Evolutionary conservation across 139 green algal genomes (phyloP), one percentile per base, ranked within the genome.

Genomic region (Chlamydomonas sp.): DNA sequence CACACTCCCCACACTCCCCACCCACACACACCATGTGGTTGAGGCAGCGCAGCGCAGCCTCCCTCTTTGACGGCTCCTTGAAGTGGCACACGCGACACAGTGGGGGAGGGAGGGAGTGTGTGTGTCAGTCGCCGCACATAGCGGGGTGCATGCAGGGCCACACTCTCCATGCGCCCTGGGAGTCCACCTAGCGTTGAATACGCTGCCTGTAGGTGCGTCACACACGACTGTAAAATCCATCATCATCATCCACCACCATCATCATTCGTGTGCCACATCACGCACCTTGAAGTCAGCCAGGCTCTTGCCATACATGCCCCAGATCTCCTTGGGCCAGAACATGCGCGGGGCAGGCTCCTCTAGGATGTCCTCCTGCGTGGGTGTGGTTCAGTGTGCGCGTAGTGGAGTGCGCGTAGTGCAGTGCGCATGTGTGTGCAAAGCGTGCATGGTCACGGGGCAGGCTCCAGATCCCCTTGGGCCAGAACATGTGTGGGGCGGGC

Each of bases 341-440:
- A 89, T 88, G 59, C 94, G 84, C 2, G 95, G 95, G 0, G 85
- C 86, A 16, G 95, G 95, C 81, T 96, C 86, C 79, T 99, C 95
- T 58, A 79, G 79, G 60, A 99, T 98, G 85, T 99, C 95, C 74
- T 96, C 91, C 83, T 89, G 82, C 62, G 10, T n/a, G 8, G 39
- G 39, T 13, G 13, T 50, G n/a, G 50, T 35, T 16, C 6, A 62
- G 10, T 29, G n/a, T n/a, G n/a, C n/a, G n/a, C 50, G n/a, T 16
- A 35, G 50, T 29, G 50, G 30, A 62, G 50, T 8, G n/a, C n/a
- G n/a, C n/a, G n/a, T n/a, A n/a, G n/a, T n/a, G n/a, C n/a, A 64
- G 47, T 57, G 57, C 16, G 26, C 22, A 28, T 65, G 57, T 22
- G n/a, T 65, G 57, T 35, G 10, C 26, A 10, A 10, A 28, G 24